These are phyloP conservation scores for Ploettnerulaceae sp. DNA, from an alignment of 2,329 filamentous ascomycete genomes.

Conservation along the genomic window DNA sequence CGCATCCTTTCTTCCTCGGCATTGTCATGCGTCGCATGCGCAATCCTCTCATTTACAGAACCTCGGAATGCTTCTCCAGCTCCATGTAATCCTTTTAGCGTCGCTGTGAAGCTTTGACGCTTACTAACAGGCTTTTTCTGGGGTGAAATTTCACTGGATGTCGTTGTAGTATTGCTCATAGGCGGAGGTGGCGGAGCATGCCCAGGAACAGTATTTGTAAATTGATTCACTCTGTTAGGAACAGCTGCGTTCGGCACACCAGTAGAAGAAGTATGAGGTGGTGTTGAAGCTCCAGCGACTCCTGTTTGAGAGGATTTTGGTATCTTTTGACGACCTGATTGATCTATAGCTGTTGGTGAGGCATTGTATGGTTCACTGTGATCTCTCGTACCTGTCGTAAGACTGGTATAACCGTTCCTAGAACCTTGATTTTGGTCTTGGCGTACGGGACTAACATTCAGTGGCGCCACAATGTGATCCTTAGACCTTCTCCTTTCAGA, in stretches of 20 bases:
- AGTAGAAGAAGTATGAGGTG: background rate
- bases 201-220: too few relatives aligned
- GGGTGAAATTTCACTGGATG: background rate
- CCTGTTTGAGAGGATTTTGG: conserved; percentile 17
- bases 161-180: background rate
- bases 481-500: conserved; percentile 15
- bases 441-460: conserved; percentile 10
- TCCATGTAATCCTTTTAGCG: conserved; percentile 23
- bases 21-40: conserved; percentile 18
- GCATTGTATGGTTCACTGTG: conserved; percentile 2
- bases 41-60: conserved; percentile 22
- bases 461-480: conserved; percentile 12
- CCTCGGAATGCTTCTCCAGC: conserved; percentile 26
- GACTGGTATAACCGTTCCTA: background rate
- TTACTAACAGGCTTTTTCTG: conserved; percentile 3
- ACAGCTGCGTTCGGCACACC: background rate
- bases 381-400: background rate
- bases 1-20: conserved; percentile 25
- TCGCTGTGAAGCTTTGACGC: conserved; percentile 8
- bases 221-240: too few relatives aligned
- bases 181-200: background rate
- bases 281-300: background rate
- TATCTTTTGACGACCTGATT: conserved; percentile 7
- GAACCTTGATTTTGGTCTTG: background rate
- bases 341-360: background rate